Base-by-base conservation (phyloP, 2,329 filamentous ascomycete species). In the Colletotrichum sp. region DNA sequence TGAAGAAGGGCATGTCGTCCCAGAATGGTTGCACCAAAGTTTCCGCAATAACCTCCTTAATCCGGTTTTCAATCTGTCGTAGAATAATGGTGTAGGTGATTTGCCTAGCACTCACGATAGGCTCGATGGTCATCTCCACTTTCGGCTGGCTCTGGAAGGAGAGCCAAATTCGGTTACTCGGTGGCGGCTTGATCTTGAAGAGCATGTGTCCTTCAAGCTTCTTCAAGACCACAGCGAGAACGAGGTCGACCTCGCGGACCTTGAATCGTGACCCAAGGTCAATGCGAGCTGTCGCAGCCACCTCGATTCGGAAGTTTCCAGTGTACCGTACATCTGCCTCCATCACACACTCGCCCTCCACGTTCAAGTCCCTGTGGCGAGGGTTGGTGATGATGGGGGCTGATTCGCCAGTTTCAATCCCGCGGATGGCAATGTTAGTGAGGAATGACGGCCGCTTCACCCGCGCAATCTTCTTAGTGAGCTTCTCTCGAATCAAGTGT, bases 91-190 rank as follows among this genome's bases (percentile, higher is more conserved):
- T 95, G 84, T 98, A 99, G 0, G 97, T 99, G 78, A 99, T 98
- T 83, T 99, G 96, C 74, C 96, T 92, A 16, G 96, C 94, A 86
- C 96, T 98, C 67, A 99, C 96, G 79, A 99, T 96, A 5, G 97
- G 97, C 83, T 99, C 96, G 59, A 99, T 95, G n/a, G 92, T 92
- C 89, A 98, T 93, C 77, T 98, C 96, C 87, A 99, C 94, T 82
- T 96, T 96, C 21, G 97, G 97, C 89, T 96, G 95, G n/a, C 92
- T 92, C 82, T 98, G 95, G 82, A 99, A 99, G 1, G 96, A 94
- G 79, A 99, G 92, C 97, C 97, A 99, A n/a, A 98, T 84, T 55
- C 97, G 92, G 83, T 99, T 99, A 84, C 96, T 98, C 1, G 97
- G 97, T 18, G 96, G 95, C 8, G 97, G 95, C 84, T 99, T 99